phyloP scores from a whole-genome alignment of 2,329 filamentous ascomycete genomes.

The Alternaria solani region DNA sequence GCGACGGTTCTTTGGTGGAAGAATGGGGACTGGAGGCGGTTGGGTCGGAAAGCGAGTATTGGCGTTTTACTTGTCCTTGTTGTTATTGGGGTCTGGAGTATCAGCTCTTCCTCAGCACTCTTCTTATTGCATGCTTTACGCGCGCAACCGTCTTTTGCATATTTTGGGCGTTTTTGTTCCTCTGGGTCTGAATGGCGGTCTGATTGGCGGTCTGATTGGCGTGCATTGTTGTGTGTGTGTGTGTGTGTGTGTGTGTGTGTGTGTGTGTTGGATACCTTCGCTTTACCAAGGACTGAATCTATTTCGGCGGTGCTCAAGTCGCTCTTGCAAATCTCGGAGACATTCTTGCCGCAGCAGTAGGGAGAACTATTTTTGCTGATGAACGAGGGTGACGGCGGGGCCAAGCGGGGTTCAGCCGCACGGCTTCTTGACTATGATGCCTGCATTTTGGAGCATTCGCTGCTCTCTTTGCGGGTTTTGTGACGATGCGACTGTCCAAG shows the following conservation, averaged over 20 bases:
- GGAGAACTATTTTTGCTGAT: background rate
- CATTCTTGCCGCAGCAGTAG: background rate
- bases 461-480: background rate
- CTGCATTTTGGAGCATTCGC: background rate
- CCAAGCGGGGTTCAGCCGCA: background rate
- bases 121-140: slow-evolving; percentile 1
- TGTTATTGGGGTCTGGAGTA: background rate
- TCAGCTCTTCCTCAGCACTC: background rate
- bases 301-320: background rate
- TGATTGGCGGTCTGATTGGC: background rate
- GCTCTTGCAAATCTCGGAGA: background rate
- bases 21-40: background rate
- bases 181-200: background rate
- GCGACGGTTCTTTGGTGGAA: background rate
- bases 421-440: background rate
- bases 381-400: background rate
- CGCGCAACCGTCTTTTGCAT: slow-evolving; percentile 1
- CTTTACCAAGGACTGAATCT: slow-evolving; percentile 5
- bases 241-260: background rate
- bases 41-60: slow-evolving; percentile 2
- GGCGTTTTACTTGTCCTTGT: slow-evolving; percentile 3
- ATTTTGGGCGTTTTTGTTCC: slow-evolving; percentile 14
- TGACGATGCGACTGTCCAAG: background rate
- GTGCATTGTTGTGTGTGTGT: background rate
- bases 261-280: slow-evolving; percentile 3